Base-by-base conservation (phyloP, 2,329 filamentous ascomycete species). In the Fusarium sp. region DNA sequence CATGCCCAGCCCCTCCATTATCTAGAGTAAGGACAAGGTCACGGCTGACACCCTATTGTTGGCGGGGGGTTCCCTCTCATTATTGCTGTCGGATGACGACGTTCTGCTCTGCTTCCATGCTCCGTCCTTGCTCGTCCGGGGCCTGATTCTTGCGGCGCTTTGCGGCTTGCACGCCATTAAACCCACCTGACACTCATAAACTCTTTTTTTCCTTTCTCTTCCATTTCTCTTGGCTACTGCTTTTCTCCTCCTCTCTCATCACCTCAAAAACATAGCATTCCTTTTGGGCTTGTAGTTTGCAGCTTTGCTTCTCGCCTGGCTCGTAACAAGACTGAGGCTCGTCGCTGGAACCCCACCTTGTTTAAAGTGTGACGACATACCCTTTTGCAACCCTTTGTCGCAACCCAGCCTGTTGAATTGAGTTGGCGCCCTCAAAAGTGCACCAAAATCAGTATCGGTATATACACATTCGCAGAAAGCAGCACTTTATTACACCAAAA, bases 31-130 rank as follows among this genome's bases (percentile, higher is more conserved):
- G n/a, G 55, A 36, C 55, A 42, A 69, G 75, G 72, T 76, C 73
- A 73, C 76, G 76, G 76, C 76, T 78, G 76, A 78, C 74, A 75
- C 67, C 74, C 70, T 74, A 76, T 75, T 66, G 55, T 39, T 77
- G 74, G 69, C 73, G 66, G 76, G 76, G 76, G 66, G 69, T 69
- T 68, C 67, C 75, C 75, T 77, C 74, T 75, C 69, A 76, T 69
- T 68, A 59, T 77, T 70, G 69, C 70, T 78, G 76, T 77, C 76
- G 76, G 76, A 78, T 78, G 76, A 78, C 76, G 76, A 78, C 76
- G 76, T 78, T 78, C 65, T 73, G 65, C 65, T 68, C 68, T 68
- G 55, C 59, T 78, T 67, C 66, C 65, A 70, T 70, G 67, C 42
- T 77, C 60, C 59, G 61, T 76, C 71, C 74, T 77, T 73, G 69